Evolutionary conservation across 1,139 yeast species (phyloP).

Genomic region (Arxiozyma bovina): DNA sequence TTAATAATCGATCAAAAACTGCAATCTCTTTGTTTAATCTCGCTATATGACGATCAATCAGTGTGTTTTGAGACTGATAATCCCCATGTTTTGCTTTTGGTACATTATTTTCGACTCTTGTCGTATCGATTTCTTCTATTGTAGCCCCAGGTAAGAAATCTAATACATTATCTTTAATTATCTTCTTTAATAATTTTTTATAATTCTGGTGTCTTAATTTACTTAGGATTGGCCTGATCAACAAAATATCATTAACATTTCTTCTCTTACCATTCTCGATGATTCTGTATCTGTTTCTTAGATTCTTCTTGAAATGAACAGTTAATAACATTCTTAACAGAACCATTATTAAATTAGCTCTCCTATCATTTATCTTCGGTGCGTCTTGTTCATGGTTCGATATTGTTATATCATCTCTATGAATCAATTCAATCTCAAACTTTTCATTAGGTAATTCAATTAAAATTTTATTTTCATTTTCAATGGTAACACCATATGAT

Average conservation of each 20-base stretch:
- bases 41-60: conserved; percentile 14
- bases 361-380: conserved; percentile 27
- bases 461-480: conserved; percentile 52
- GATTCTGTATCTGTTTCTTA: conserved; percentile 19
- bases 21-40: conserved; percentile 21
- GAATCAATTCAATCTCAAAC: conserved; percentile 60
- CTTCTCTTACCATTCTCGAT: conserved; percentile 10
- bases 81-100: background rate
- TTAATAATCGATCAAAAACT: conserved; percentile 20
- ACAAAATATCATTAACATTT: conserved; percentile 15
- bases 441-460: conserved; percentile 59
- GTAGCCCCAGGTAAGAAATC: conserved; percentile 16
- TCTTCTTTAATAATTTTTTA: conserved; percentile 21
- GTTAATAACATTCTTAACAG: conserved; percentile 39
- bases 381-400: conserved; percentile 32
- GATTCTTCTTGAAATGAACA: conserved; percentile 39
- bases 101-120: background rate
- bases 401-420: conserved; percentile 40
- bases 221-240: conserved; percentile 29
- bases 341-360: conserved; percentile 37
- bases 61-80: background rate
- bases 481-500: conserved; percentile 64
- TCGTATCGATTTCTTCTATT: conserved; percentile 6
- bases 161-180: conserved; percentile 22
- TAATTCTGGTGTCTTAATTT: conserved; percentile 28